Evolutionary conservation across 2,329 filamentous ascomycete species (phyloP).

Genomic region (Chaetomiaceae sp.): DNA sequence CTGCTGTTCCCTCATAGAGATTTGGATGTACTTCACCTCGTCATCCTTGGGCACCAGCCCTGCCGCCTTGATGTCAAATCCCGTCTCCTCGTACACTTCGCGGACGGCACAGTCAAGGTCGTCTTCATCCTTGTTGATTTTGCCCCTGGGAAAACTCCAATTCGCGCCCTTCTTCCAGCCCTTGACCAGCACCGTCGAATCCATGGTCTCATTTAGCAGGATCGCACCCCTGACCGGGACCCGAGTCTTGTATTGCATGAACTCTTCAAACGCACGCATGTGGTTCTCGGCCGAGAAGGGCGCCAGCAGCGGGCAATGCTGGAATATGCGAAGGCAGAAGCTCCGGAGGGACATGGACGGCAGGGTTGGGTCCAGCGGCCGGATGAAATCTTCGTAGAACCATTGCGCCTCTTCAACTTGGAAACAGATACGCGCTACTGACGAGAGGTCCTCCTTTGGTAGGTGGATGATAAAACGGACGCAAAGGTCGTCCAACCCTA

Average conservation of each 20-base stretch:
- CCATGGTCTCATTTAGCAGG: constrained; percentile 89
- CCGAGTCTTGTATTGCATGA: constrained; percentile 88
- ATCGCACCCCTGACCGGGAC: constrained; percentile 94
- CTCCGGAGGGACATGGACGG: constrained; percentile 79
- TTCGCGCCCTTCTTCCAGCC: constrained; percentile 96
- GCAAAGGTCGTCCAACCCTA: constrained; percentile 95
- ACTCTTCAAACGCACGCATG: constrained; percentile 81
- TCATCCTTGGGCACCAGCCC: constrained; percentile 70
- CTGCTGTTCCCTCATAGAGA: constrained; percentile 88
- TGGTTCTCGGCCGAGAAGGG: constrained; percentile 74
- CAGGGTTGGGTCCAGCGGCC: constrained; percentile 77
- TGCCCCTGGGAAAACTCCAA: constrained; percentile 95
- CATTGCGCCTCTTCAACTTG: constrained; percentile 99
- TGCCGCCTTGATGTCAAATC: constrained; percentile 72
- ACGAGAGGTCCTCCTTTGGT: constrained; percentile 82
- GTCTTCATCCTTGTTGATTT: constrained; percentile 96
- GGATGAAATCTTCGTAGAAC: constrained; percentile 99
- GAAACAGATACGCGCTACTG: constrained; percentile 92
- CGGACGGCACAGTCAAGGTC: constrained; percentile 90
- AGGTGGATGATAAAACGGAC: constrained; percentile 98
- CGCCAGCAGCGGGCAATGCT: constrained; percentile 85
- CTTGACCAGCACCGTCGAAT: constrained; percentile 86
- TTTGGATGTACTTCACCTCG: constrained; percentile 77
- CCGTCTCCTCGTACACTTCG: constrained; percentile 95
- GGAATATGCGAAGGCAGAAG: constrained; percentile 88